A percentile compares a stretch with the other conserved stretches of the same genome.
Evolutionary conservation across 371 early-diverging fungal genomes (phyloP).

Genomic region (Nematocida parisii): DNA sequence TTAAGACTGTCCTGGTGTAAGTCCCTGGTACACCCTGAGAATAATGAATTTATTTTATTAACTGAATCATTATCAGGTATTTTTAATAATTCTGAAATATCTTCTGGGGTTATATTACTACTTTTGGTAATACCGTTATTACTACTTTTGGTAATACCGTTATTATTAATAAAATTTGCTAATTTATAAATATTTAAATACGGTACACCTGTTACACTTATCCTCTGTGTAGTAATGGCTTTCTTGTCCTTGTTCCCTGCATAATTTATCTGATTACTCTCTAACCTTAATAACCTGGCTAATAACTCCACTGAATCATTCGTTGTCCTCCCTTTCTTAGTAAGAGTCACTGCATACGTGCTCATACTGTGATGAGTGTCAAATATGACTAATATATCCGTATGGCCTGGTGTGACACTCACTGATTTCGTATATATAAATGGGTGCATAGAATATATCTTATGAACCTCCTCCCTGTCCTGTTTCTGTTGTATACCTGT

Average conservation of each 20-base stretch:
- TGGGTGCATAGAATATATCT: conserved; percentile 55
- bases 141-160: not conserved
- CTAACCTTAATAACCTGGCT: conserved; percentile 63
- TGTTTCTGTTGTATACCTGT: conserved; percentile 50
- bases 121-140: not conserved
- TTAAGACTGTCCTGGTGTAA: not conserved
- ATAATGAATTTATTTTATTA: not conserved
- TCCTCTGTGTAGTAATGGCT: conserved; percentile 83
- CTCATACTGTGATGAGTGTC: conserved; percentile 41
- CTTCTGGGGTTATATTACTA: not conserved
- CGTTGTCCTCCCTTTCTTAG: conserved; percentile 63
- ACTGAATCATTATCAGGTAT: not conserved
- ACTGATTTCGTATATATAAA: conserved; percentile 61
- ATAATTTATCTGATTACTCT: conserved; percentile 72
- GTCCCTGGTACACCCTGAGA: not conserved
- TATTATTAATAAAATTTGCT: conserved; percentile 14
- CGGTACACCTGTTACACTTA: conserved; percentile 72
- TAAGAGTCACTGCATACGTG: conserved; percentile 58
- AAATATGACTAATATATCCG: conserved; percentile 30
- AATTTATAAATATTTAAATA: conserved; percentile 59
- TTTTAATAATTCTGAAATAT: not conserved
- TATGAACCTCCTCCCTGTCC: conserved; percentile 61
- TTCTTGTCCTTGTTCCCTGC: conserved; percentile 97
- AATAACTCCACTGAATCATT: conserved; percentile 57
- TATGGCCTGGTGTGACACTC: conserved; percentile 20